Base-by-base conservation (phyloP, 441 rosid species). In the Erodium moschatum region DNA sequence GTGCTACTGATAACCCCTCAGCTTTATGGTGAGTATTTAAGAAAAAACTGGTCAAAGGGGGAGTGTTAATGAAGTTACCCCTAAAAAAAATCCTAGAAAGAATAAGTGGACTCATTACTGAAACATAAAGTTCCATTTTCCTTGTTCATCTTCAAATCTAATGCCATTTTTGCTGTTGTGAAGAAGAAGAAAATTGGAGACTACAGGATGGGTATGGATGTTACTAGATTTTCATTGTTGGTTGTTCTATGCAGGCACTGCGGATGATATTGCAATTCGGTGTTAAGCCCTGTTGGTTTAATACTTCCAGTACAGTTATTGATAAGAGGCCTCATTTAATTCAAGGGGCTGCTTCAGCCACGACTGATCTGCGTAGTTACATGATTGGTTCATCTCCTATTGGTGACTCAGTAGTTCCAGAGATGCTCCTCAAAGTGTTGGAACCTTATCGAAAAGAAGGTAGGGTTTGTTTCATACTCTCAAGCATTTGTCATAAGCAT, bases 231-330 rank as follows among this genome's bases (percentile, higher is more conserved):
- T 74, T 67, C 31, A 38, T 60, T 56, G 69, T 48, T 52, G 19
- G 67, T 78, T 74, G 8, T 70, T 75, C 69, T 56, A 68, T 77
- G 74, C 79, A 93, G 98, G 98, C 97, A 64, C 78, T 93, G 78
- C 88, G 88, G 77, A 89, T 93, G 97, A 88, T 93, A 77, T 82
- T 93, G 82, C 96, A 93, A 74, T 80, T 93, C 77, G 98, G 98
- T 74, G 98, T 93, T 66, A 85, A 86, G 75, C 89, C 97, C 58
- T 89, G 95, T 73, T 93, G 97, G 97, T 93, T 93, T 79, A 93
- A 93, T 83, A 86, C 97, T 62, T 76, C 80, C 76, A 84, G 98
- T 68, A 89, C 89, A 60, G 69, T 75, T 72, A 81, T 91, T 69
- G 83, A 82, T 73, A 88, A 88, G 79, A 85, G 93, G 80, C 96